phyloP scores from a whole-genome alignment of 2,329 filamentous ascomycete genomes.

The Botrytis porri region DNA sequence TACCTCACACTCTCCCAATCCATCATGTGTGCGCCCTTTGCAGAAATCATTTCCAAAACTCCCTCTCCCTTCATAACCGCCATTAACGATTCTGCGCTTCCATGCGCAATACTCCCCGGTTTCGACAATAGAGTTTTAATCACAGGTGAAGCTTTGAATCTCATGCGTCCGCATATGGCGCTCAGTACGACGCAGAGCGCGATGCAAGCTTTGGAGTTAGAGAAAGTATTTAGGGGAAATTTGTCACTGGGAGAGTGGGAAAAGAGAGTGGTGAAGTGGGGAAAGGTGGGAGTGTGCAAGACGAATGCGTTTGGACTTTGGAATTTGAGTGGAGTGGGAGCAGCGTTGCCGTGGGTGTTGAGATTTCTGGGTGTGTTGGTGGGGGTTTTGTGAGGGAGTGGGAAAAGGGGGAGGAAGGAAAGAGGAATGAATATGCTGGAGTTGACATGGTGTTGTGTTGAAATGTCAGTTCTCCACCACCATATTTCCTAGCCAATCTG shows the following conservation, averaged over 20 bases:
- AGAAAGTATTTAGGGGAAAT: slow-evolving; percentile 22
- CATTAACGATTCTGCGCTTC: slow-evolving; percentile 42
- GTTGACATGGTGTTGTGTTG: neutral
- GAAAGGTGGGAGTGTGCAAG: neutral
- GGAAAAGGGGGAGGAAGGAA: too few species aligned
- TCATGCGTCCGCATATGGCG: slow-evolving; percentile 46
- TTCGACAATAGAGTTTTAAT: slow-evolving; percentile 42
- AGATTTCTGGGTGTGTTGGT: neutral
- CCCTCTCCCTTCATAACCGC: slow-evolving; percentile 44
- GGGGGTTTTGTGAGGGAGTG: neutral
- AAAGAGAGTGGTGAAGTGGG: slow-evolving; percentile 22
- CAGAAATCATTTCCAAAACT: slow-evolving; percentile 42
- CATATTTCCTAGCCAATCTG: too few species aligned
- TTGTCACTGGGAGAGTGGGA: slow-evolving; percentile 19
- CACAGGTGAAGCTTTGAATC: slow-evolving; percentile 43
- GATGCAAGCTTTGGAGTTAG: slow-evolving; percentile 30
- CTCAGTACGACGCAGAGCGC: slow-evolving; percentile 44
- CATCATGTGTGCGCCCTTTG: slow-evolving; percentile 24
- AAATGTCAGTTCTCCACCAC: too few species aligned
- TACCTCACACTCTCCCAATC: slow-evolving; percentile 22
- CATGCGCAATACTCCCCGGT: slow-evolving; percentile 39
- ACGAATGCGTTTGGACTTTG: slow-evolving; percentile 17
- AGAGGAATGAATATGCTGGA: neutral
- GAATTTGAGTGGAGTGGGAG: neutral
- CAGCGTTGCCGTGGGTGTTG: slow-evolving; percentile 1